Conservation (phyloP, 177 flowering plant species). For the Vitis hybrid region DNA sequence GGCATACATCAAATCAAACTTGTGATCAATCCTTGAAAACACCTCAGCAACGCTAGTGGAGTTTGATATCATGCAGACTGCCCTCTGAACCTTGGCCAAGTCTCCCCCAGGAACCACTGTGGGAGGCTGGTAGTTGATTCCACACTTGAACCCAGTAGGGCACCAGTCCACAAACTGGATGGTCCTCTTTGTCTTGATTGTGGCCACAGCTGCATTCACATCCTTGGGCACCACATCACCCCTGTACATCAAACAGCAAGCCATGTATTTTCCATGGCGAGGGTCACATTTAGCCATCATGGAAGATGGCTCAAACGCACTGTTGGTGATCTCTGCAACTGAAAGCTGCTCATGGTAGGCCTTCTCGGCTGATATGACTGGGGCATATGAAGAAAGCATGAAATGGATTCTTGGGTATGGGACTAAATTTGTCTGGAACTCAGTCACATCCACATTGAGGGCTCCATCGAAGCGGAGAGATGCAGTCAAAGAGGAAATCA, state of each 20-base stretch:
- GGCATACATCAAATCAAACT: slow-evolving; percentile 54
- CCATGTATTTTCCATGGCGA: slow-evolving; percentile 64
- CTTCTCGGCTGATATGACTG: slow-evolving; percentile 50
- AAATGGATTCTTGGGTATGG: slow-evolving; percentile 67
- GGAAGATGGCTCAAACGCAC: slow-evolving; percentile 49
- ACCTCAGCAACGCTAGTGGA: slow-evolving; percentile 52
- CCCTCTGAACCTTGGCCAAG: slow-evolving; percentile 49
- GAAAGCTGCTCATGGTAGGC: slow-evolving; percentile 56
- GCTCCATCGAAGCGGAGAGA: slow-evolving; percentile 75
- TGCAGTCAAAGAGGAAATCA: slow-evolving; percentile 66
- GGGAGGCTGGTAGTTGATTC: slow-evolving; percentile 55
- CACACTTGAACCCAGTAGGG: slow-evolving; percentile 58
- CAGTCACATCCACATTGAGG: slow-evolving; percentile 69
- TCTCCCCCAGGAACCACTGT: slow-evolving; percentile 58
- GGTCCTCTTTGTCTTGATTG: slow-evolving; percentile 62
- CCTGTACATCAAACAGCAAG: slow-evolving; percentile 61
- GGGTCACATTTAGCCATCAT: slow-evolving; percentile 67
- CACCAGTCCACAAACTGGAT: slow-evolving; percentile 62
- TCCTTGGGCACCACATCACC: slow-evolving; percentile 68
- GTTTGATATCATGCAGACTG: slow-evolving; percentile 52
- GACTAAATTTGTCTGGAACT: slow-evolving; percentile 68
- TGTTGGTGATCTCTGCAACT: slow-evolving; percentile 57
- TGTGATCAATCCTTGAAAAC: slow-evolving; percentile 48
- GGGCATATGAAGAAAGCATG: slow-evolving; percentile 64
- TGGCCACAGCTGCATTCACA: slow-evolving; percentile 59